A percentile compares a stretch with the other conserved stretches of the same genome.
These are phyloP conservation scores for Blastomyces percursus DNA, from an alignment of 2,329 filamentous ascomycete species.

Conservation along the genomic window DNA sequence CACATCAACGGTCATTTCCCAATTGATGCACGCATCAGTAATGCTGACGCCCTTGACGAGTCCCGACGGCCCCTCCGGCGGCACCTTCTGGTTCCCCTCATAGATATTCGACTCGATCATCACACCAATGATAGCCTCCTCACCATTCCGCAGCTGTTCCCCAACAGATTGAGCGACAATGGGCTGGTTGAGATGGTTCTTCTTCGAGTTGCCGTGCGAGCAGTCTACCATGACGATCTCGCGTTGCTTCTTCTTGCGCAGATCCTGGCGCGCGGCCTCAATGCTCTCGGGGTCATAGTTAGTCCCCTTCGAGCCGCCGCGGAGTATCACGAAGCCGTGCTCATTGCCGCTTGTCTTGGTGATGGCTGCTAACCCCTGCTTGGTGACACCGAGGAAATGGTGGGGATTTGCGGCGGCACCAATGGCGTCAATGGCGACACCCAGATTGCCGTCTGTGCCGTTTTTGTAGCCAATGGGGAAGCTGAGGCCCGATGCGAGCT, in stretches of 20 bases:
- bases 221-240: constrained; percentile 97
- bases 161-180: constrained; percentile 73
- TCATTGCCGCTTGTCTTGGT: constrained; percentile 88
- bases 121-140: constrained; percentile 82
- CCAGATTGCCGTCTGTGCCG: constrained; percentile 84
- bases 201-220: constrained; percentile 95
- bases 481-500: constrained; percentile 85
- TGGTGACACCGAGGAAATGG: constrained; percentile 98
- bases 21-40: constrained; percentile 91
- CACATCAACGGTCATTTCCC: constrained; percentile 72
- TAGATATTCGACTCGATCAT: constrained; percentile 99
- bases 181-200: constrained; percentile 95
- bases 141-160: constrained; percentile 77
- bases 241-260: constrained; percentile 72
- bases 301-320: constrained; percentile 81
- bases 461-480: constrained; percentile 99
- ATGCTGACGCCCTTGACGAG: constrained; percentile 88
- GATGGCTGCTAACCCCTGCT: constrained; percentile 91
- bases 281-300: constrained; percentile 88
- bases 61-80: constrained; percentile 62
- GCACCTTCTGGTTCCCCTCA: constrained; percentile 82
- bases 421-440: constrained; percentile 91
- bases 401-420: constrained; percentile 57
- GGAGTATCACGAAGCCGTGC: constrained; percentile 92
- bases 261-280: constrained; percentile 61